Conservation (phyloP, 257 asterid species). For the Scutellaria barbata region DNA sequence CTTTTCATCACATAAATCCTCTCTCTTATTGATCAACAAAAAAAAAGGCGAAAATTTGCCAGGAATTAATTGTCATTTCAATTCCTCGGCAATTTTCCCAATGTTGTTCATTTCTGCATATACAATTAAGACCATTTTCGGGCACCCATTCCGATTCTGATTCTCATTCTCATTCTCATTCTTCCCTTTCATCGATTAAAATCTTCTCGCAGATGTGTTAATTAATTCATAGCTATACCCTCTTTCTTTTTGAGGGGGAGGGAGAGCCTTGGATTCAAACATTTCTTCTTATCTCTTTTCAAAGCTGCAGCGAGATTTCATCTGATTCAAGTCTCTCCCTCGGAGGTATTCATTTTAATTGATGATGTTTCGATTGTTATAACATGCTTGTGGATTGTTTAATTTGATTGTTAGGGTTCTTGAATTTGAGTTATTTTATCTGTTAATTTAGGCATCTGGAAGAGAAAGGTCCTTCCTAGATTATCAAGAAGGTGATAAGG, state of each 20-base stretch:
- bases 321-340: conserved; percentile 36
- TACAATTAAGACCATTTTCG: conserved; percentile 38
- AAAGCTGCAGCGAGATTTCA: conserved; percentile 20
- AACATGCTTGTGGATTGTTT: too few species aligned
- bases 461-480: conserved; percentile 22
- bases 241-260: conserved; percentile 7
- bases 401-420: too few species aligned
- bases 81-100: conserved; percentile 39
- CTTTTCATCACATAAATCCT: conserved; percentile 31
- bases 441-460: conserved; percentile 33
- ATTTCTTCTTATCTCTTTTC: background rate
- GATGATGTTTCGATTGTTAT: too few species aligned
- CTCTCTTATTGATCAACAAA: conserved; percentile 34
- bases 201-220: conserved; percentile 36
- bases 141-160: conserved; percentile 37
- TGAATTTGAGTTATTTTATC: conserved; percentile 9
- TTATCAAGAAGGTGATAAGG: background rate
- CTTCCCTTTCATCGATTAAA: conserved; percentile 46
- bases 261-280: conserved; percentile 34
- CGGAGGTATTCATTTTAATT: conserved; percentile 18
- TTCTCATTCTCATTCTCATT: conserved; percentile 57
- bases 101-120: conserved; percentile 22
- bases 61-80: conserved; percentile 32
- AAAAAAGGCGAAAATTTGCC: conserved; percentile 49
- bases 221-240: background rate